Evolutionary conservation across 2,329 filamentous ascomycete genomes (phyloP).

Genomic region (Hyphodiscus sp.): DNA sequence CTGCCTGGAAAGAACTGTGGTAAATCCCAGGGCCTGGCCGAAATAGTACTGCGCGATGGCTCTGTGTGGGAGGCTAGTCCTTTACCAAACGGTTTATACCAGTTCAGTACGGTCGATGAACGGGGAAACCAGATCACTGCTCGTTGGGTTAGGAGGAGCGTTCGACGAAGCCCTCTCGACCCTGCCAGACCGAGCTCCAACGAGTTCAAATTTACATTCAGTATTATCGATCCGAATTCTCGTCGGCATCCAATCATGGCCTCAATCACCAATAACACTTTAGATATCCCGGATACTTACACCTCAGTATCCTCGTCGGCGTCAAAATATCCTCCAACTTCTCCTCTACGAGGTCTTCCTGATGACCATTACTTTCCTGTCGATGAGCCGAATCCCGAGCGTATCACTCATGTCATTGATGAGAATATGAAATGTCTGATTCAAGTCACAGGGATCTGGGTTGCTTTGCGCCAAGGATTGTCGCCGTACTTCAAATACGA

Average conservation of each 20-base stretch:
- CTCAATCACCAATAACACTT: slow-evolving; percentile 52
- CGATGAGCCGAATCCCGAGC: slow-evolving; percentile 23
- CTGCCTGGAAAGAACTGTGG: slow-evolving; percentile 48
- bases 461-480: slow-evolving; percentile 41
- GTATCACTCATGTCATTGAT: slow-evolving; percentile 35
- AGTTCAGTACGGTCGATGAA: slow-evolving; percentile 52
- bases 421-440: slow-evolving; percentile 43
- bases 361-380: slow-evolving; percentile 6
- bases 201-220: slow-evolving; percentile 65
- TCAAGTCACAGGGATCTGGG: slow-evolving; percentile 45
- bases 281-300: slow-evolving; percentile 67
- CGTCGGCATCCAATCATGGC: slow-evolving; percentile 71
- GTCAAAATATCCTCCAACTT: slow-evolving; percentile 36
- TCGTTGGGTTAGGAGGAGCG: slow-evolving; percentile 58
- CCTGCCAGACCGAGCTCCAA: slow-evolving; percentile 19
- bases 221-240: slow-evolving; percentile 62
- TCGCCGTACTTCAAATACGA: slow-evolving; percentile 33
- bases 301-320: slow-evolving; percentile 46
- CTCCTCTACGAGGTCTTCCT: slow-evolving; percentile 10
- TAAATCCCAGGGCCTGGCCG: slow-evolving; percentile 34
- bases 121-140: slow-evolving; percentile 53
- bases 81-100: slow-evolving; percentile 52
- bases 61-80: slow-evolving; percentile 50
- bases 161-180: slow-evolving; percentile 30
- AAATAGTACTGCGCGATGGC: slow-evolving; percentile 62